Conservation (phyloP, 129 eudicot species). For the Flaveria ramosissima region DNA sequence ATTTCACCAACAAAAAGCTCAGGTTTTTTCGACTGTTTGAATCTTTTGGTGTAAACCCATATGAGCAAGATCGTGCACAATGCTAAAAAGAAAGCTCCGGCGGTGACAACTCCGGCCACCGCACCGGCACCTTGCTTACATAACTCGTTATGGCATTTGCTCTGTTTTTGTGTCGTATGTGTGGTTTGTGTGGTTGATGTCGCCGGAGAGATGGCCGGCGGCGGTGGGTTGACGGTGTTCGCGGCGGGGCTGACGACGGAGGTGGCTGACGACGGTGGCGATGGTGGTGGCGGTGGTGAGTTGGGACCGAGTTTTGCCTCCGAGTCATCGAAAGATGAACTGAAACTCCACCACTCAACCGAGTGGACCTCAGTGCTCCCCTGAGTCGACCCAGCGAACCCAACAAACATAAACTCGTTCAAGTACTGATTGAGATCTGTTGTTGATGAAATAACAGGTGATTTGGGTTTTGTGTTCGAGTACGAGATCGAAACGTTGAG, state of each 20-base stretch:
- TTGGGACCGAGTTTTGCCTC: conserved; percentile 18
- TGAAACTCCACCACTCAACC: conserved; percentile 45
- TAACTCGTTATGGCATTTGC: conserved; percentile 56
- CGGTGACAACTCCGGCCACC: conserved; percentile 80
- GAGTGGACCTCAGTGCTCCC: conserved; percentile 47
- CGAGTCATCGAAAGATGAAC: conserved; percentile 32
- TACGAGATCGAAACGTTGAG: conserved; percentile 33
- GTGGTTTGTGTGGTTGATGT: conserved; percentile 24
- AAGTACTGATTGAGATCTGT: conserved; percentile 16
- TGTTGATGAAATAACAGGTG: conserved; percentile 19
- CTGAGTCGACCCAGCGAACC: conserved; percentile 46
- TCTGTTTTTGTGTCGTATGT: conserved; percentile 34
- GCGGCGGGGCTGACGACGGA: conserved; percentile 32
- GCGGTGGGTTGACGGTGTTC: conserved; percentile 28
- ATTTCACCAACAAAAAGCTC: conserved; percentile 56
- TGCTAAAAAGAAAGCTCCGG: conserved; percentile 73
- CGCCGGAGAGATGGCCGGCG: conserved; percentile 33
- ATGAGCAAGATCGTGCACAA: conserved; percentile 52
- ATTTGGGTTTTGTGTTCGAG: conserved; percentile 29
- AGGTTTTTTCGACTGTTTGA: conserved; percentile 40
- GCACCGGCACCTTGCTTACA: conserved; percentile 68
- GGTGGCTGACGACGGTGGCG: conserved; percentile 23
- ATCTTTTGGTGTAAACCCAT: conserved; percentile 68
- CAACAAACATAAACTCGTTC: conserved; percentile 37
- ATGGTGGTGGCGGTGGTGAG: conserved; percentile 23